These are phyloP conservation scores for Lolium multiflorum DNA, from an alignment of 176 grass and related monocot species.

Conservation along the genomic window DNA sequence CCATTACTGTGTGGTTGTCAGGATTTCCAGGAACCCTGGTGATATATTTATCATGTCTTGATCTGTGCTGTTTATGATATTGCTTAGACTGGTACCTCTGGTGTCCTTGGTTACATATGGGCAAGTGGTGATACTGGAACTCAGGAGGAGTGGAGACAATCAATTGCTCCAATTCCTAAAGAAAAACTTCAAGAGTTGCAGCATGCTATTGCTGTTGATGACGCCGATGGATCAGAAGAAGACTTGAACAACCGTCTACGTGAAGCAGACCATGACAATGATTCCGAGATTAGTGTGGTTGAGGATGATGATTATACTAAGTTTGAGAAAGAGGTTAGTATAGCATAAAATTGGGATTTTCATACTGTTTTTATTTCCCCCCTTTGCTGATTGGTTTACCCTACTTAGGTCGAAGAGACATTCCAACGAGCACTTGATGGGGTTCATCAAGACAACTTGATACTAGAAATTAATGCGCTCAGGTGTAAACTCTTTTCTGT, in stretches of 20 bases:
- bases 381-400: constrained; percentile 30
- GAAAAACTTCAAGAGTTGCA: constrained; percentile 73
- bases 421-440: constrained; percentile 79
- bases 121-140: constrained; percentile 62
- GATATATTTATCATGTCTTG: constrained; percentile 24
- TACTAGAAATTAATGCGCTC: constrained; percentile 92
- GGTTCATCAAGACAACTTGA: constrained; percentile 78
- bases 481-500: constrained; percentile 63
- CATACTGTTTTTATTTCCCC: not conserved
- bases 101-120: constrained; percentile 88
- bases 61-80: constrained; percentile 45
- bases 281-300: constrained; percentile 38
- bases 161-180: constrained; percentile 82
- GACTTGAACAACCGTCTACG: constrained; percentile 39
- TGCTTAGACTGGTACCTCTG: constrained; percentile 61
- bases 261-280: constrained; percentile 45
- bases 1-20: constrained; percentile 26
- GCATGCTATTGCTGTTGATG: constrained; percentile 42
- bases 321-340: constrained; percentile 90
- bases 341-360: constrained; percentile 12
- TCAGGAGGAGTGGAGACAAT: constrained; percentile 89
- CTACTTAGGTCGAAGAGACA: constrained; percentile 91
- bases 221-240: constrained; percentile 56
- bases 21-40: not conserved
- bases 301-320: constrained; percentile 78